Conservation (phyloP, 306 rosid genomes). For the Rosa lucieae region DNA sequence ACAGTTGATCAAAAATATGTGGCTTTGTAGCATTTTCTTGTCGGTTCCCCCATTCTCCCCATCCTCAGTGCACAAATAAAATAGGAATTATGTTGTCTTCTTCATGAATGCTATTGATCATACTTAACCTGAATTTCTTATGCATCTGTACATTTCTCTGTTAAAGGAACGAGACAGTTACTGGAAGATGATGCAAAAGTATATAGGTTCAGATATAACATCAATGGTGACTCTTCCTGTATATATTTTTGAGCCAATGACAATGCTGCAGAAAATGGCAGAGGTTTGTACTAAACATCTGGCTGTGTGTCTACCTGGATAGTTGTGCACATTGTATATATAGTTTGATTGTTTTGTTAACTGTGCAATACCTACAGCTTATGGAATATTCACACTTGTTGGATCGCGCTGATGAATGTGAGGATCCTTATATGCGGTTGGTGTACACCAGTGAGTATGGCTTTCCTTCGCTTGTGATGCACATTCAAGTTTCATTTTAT, state of each 20-base stretch:
- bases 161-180: constrained; percentile 84
- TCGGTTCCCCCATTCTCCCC: neutral
- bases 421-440: constrained; percentile 79
- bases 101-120: neutral
- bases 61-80: neutral
- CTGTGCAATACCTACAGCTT: constrained; percentile 48
- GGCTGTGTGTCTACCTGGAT: constrained; percentile 5
- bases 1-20: neutral
- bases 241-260: constrained; percentile 91
- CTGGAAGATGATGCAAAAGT: constrained; percentile 96
- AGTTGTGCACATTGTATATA: constrained; percentile 15
- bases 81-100: neutral
- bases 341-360: constrained; percentile 8
- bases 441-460: constrained; percentile 73
- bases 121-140: neutral
- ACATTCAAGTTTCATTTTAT: neutral
- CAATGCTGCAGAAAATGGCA: constrained; percentile 91
- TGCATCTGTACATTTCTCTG: constrained; percentile 16
- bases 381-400: constrained; percentile 90
- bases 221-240: constrained; percentile 93
- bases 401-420: constrained; percentile 78
- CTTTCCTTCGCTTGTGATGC: constrained; percentile 6
- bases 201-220: constrained; percentile 79
- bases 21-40: neutral
- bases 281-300: constrained; percentile 59